phyloP scores from a whole-genome alignment of 345 rosid species.

The Bruguiera gymnorhiza region DNA sequence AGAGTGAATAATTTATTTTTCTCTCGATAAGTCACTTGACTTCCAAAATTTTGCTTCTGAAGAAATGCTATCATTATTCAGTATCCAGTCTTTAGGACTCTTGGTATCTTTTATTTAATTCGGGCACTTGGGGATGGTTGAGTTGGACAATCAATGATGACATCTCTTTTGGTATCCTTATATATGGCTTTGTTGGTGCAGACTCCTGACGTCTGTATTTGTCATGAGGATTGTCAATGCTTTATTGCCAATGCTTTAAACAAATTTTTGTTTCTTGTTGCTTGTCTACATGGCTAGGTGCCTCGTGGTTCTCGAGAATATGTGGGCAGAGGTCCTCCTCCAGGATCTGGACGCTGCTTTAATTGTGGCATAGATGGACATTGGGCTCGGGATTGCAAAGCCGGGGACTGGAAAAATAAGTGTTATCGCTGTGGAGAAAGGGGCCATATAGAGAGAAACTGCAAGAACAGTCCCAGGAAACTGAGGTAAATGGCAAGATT shows the following conservation, averaged over 20 bases:
- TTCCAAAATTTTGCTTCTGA: not conserved
- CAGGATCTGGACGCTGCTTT: slow-evolving; percentile 94
- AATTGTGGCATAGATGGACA: slow-evolving; percentile 98
- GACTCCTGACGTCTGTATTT: not conserved
- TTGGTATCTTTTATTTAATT: too few species aligned
- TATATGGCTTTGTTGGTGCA: too few species aligned
- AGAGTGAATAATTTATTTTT: too few species aligned
- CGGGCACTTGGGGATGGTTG: too few species aligned
- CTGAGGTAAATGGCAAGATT: slow-evolving; percentile 34
- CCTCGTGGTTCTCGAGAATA: slow-evolving; percentile 86
- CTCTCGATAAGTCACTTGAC: too few species aligned
- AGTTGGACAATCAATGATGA: too few species aligned
- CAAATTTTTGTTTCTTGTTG: not conserved
- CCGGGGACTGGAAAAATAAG: slow-evolving; percentile 96
- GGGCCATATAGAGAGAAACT: slow-evolving; percentile 91
- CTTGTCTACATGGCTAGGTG: slow-evolving; percentile 34
- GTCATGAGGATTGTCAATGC: not conserved
- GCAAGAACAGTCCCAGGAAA: slow-evolving; percentile 90
- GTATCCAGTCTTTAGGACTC: too few species aligned
- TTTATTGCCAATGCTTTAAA: not conserved
- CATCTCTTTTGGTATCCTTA: too few species aligned
- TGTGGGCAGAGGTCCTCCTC: slow-evolving; percentile 89
- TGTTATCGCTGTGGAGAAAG: slow-evolving; percentile 97
- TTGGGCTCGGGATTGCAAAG: slow-evolving; percentile 96
- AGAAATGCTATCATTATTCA: too few species aligned